These are phyloP conservation scores for Aegilops bicornis DNA, from an alignment of 176 grass and related monocot genomes.

Conservation along the genomic window DNA sequence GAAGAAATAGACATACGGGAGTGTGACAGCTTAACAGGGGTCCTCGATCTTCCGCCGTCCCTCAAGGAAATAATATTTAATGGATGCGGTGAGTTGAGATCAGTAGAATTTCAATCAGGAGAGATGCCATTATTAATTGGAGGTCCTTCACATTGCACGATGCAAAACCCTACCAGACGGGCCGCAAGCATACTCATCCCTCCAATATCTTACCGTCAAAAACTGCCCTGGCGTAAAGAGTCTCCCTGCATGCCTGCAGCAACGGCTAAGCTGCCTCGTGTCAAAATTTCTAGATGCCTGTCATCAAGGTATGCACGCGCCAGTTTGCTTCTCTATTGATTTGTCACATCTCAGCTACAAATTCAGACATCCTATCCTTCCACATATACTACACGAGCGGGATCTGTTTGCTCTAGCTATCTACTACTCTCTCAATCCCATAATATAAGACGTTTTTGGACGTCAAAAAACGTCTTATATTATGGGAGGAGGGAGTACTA, in stretches of 20 bases:
- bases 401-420: too few relatives aligned
- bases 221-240: background rate
- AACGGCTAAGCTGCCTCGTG: background rate
- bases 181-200: background rate
- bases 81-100: background rate
- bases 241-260: background rate
- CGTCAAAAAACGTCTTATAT: too few relatives aligned
- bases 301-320: too few relatives aligned
- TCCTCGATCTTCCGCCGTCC: background rate
- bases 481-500: too few relatives aligned
- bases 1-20: background rate
- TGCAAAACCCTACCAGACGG: background rate
- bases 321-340: too few relatives aligned
- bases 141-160: rapidly evolving
- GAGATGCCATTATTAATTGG: background rate
- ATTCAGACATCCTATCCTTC: too few relatives aligned
- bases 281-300: too few relatives aligned
- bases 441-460: too few relatives aligned
- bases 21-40: background rate
- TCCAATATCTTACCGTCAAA: rapidly evolving
- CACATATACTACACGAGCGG: too few relatives aligned
- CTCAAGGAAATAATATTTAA: background rate
- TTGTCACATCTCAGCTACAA: too few relatives aligned
- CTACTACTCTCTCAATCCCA: too few relatives aligned
- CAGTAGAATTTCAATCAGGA: background rate